Evolutionary conservation across 257 asterid genomes (phyloP).

Genomic region (Lantana camara): DNA sequence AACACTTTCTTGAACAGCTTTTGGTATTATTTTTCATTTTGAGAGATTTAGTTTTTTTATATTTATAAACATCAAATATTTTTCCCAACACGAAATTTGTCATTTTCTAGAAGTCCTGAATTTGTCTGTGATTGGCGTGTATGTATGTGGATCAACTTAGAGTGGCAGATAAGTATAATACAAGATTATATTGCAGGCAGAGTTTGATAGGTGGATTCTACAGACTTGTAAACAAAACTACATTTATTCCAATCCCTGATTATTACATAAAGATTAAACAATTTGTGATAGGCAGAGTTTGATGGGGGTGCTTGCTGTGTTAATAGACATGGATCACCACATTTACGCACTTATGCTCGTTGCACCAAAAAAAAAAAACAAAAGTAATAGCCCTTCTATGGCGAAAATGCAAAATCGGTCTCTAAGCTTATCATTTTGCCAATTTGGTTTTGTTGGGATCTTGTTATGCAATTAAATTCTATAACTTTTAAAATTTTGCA

Average conservation of each 20-base stretch:
- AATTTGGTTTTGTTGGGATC: no score
- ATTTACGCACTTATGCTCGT: no score
- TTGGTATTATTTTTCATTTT: constrained; percentile 48
- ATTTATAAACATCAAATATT: not conserved
- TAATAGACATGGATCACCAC: no score
- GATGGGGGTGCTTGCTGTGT: no score
- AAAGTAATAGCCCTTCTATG: no score
- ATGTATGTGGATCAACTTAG: constrained; percentile 99
- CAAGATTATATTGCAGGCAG: constrained; percentile 88
- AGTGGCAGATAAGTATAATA: constrained; percentile 81
- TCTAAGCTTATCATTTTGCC: no score
- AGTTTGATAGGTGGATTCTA: constrained; percentile 89
- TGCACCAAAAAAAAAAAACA: no score
- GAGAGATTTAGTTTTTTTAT: not conserved
- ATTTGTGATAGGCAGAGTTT: no score
- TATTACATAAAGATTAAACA: constrained; percentile 65
- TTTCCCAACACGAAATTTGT: not conserved
- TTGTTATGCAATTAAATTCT: no score
- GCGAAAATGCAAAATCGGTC: no score
- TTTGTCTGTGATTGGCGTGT: constrained; percentile 19
- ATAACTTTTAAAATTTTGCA: no score
- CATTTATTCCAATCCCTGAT: constrained; percentile 86
- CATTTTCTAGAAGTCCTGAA: not conserved
- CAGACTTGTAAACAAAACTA: constrained; percentile 69
- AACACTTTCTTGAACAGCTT: constrained; percentile 80